Evolutionary conservation across 2,329 filamentous ascomycete genomes (phyloP).

Genomic region (Stemphylium lycopersici): DNA sequence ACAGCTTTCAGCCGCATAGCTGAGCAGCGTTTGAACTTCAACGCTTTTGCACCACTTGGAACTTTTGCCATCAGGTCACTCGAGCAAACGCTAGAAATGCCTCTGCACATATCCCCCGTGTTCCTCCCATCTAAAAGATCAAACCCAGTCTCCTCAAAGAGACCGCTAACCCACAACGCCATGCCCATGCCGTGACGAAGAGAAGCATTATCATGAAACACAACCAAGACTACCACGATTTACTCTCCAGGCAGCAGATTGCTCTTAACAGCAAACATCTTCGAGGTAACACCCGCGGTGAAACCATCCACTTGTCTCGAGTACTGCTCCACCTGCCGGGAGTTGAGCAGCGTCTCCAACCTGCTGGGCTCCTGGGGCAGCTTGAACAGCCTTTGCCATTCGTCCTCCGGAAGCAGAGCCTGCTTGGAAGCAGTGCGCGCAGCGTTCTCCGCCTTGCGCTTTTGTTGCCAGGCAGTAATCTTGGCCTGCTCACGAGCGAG

Average conservation of each 20-base stretch:
- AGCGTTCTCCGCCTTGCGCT: constrained; percentile 95
- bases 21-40: constrained; percentile 7
- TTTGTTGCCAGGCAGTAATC: constrained; percentile 94
- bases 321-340: constrained; percentile 96
- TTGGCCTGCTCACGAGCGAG: constrained; percentile 93
- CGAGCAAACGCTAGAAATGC: constrained; percentile 7
- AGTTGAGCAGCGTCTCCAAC: constrained; percentile 92
- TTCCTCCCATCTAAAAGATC: constrained; percentile 27
- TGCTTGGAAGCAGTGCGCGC: constrained; percentile 86
- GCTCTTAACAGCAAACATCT: constrained; percentile 95
- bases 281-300: constrained; percentile 85
- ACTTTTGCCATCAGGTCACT: constrained; percentile 15
- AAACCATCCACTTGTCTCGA: constrained; percentile 96
- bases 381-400: constrained; percentile 99
- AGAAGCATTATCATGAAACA: constrained; percentile 43
- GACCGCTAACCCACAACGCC: constrained; percentile 44
- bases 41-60: constrained; percentile 11
- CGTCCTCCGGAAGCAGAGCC: constrained; percentile 86
- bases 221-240: constrained; percentile 15
- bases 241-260: constrained; percentile 66
- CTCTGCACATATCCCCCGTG: constrained; percentile 9
- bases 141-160: constrained; percentile 26
- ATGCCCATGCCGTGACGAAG: constrained; percentile 47
- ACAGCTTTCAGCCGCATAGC: constrained; percentile 18
- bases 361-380: constrained; percentile 92